phyloP scores from a whole-genome alignment of 2,329 filamentous ascomycete genomes.

The Cladophialophora exuberans region DNA sequence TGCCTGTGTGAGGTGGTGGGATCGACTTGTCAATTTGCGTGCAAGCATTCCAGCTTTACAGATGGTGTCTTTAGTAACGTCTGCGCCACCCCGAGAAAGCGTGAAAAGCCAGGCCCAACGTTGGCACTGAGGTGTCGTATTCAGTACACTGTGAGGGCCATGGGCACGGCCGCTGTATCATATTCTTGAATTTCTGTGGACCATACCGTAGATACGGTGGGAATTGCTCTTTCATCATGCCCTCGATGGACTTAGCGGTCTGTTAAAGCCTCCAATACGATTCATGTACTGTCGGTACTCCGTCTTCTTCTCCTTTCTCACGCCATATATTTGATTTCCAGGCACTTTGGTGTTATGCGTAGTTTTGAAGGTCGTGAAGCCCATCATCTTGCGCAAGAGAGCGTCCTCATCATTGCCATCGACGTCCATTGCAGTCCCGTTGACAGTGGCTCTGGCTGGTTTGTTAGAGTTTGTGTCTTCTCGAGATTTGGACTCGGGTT shows the following conservation, averaged over 20 bases:
- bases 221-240: too few relatives aligned
- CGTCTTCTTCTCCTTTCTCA: slow-evolving; percentile 90
- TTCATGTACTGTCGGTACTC: slow-evolving; percentile 96
- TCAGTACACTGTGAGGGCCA: too few relatives aligned
- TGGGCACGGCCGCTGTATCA: too few relatives aligned
- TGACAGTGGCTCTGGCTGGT: slow-evolving; percentile 29
- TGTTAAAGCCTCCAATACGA: slow-evolving; percentile 54
- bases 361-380: slow-evolving; percentile 80
- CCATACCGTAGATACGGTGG: too few relatives aligned
- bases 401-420: slow-evolving; percentile 63
- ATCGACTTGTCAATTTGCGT: too few relatives aligned
- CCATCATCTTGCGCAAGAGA: slow-evolving; percentile 84
- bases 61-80: too few relatives aligned
- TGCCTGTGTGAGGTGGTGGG: too few relatives aligned
- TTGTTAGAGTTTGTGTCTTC: slow-evolving; percentile 24
- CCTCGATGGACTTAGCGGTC: slow-evolving; percentile 52
- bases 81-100: too few relatives aligned
- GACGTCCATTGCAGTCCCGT: slow-evolving; percentile 41
- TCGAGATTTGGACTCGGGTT: slow-evolving; percentile 37
- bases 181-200: too few relatives aligned
- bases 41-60: too few relatives aligned
- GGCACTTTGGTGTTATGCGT: slow-evolving; percentile 88
- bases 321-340: slow-evolving; percentile 81
- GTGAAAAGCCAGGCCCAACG: too few relatives aligned
- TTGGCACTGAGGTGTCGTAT: too few relatives aligned